Evolutionary conservation across 2,329 filamentous ascomycete species (phyloP).

Genomic region (Fonsecaea erecta): DNA sequence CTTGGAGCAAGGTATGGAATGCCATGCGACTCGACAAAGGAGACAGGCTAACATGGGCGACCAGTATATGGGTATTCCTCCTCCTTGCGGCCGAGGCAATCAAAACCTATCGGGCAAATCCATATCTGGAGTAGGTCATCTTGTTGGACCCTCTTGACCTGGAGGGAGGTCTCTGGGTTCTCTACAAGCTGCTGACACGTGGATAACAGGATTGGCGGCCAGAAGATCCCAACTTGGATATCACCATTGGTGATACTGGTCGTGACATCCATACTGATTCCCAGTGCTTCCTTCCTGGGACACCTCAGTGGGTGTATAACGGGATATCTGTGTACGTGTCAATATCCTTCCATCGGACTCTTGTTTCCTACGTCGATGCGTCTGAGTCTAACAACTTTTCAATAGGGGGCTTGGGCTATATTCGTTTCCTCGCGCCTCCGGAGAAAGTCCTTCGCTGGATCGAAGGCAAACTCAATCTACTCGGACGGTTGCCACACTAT

Average conservation of each 20-base stretch:
- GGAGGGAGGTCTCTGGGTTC: background rate
- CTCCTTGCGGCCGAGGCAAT: slow-evolving; percentile 84
- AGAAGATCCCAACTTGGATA: slow-evolving; percentile 87
- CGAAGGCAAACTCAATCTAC: slow-evolving; percentile 83
- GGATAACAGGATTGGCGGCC: slow-evolving; percentile 56
- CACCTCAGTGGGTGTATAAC: slow-evolving; percentile 82
- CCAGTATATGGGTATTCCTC: slow-evolving; percentile 89
- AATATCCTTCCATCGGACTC: background rate
- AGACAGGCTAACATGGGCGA: slow-evolving; percentile 24
- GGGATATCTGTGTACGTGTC: slow-evolving; percentile 78
- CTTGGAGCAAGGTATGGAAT: slow-evolving; percentile 76
- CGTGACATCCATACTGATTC: slow-evolving; percentile 75
- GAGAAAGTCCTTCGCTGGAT: slow-evolving; percentile 87
- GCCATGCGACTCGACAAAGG: background rate
- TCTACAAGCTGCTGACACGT: background rate
- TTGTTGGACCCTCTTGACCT: background rate
- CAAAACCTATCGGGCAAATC: slow-evolving; percentile 80
- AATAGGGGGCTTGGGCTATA: slow-evolving; percentile 79
- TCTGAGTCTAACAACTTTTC: slow-evolving; percentile 4
- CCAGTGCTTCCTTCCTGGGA: slow-evolving; percentile 80
- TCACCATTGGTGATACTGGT: slow-evolving; percentile 79
- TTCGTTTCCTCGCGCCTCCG: slow-evolving; percentile 86
- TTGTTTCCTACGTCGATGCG: background rate
- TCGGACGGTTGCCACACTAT: slow-evolving; percentile 85
- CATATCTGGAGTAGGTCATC: slow-evolving; percentile 65